These are phyloP conservation scores for Boletus subparvulus DNA, from an alignment of 768 basidiomycete genomes.

Conservation along the genomic window DNA sequence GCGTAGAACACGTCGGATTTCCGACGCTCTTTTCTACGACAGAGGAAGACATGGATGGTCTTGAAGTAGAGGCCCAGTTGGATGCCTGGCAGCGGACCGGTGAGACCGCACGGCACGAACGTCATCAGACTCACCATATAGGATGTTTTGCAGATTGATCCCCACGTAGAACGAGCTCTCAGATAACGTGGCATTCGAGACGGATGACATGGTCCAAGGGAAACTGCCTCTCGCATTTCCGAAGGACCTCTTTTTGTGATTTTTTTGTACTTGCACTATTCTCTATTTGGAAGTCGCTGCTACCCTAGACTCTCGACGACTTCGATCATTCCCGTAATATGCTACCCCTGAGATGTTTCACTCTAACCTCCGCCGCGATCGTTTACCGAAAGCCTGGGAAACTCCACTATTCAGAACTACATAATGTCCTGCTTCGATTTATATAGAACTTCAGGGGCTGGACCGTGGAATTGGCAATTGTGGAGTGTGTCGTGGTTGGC, in stretches of 20 bases:
- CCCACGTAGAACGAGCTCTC: not conserved
- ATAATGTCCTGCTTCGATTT: too few species aligned
- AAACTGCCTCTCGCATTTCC: not conserved
- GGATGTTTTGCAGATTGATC: not conserved
- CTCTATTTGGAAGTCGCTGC: too few species aligned
- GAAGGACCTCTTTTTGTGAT: not conserved
- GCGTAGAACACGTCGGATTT: slow-evolving; percentile 9
- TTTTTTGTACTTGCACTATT: not conserved
- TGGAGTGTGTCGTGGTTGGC: too few species aligned
- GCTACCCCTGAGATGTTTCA: too few species aligned
- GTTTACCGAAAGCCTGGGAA: too few species aligned
- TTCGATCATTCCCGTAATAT: too few species aligned
- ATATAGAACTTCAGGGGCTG: too few species aligned
- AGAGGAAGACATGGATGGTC: slow-evolving; percentile 6
- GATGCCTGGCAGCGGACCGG: slow-evolving; percentile 5
- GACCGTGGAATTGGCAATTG: too few species aligned
- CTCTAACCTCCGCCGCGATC: too few species aligned
- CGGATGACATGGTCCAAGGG: not conserved
- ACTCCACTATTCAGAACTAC: too few species aligned
- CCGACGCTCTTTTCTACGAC: not conserved
- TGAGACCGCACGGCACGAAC: not conserved
- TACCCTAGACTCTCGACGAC: too few species aligned
- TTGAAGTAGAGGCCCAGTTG: slow-evolving; percentile 18
- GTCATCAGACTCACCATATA: not conserved
- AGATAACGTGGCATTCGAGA: not conserved